These are phyloP conservation scores for Leccinum fibrillosum DNA, from an alignment of 768 basidiomycete genomes.

Conservation along the genomic window DNA sequence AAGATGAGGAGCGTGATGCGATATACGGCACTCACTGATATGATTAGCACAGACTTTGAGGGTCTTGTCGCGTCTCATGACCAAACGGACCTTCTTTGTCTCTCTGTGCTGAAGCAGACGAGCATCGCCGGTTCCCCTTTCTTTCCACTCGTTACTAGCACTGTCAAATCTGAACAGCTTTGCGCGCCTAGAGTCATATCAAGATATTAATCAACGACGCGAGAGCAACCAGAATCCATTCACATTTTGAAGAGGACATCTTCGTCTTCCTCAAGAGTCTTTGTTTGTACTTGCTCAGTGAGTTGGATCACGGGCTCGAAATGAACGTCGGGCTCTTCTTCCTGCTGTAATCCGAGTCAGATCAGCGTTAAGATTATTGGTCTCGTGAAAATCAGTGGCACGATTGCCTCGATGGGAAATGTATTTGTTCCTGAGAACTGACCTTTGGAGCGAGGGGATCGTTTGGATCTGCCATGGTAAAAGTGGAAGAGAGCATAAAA, in stretches of 20 bases:
- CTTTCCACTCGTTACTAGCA: slow-evolving; percentile 88
- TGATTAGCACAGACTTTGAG: slow-evolving; percentile 99
- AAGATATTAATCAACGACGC: slow-evolving; percentile 6
- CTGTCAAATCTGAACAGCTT: slow-evolving; percentile 96
- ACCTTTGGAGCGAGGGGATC: slow-evolving; percentile 75
- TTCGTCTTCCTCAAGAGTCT: slow-evolving; percentile 95
- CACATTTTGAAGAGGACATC: slow-evolving; percentile 94
- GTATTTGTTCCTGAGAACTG: slow-evolving; percentile 28
- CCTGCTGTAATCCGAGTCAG: slow-evolving; percentile 32
- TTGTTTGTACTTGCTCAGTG: slow-evolving; percentile 91
- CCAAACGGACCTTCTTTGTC: slow-evolving; percentile 88
- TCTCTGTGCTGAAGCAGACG: slow-evolving; percentile 88
- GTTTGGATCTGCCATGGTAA: slow-evolving; percentile 52
- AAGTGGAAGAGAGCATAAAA: slow-evolving; percentile 12
- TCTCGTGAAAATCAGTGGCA: slow-evolving; percentile 27
- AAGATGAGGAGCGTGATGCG: background rate
- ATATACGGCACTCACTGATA: slow-evolving; percentile 54
- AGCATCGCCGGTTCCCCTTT: slow-evolving; percentile 94
- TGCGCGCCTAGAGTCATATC: slow-evolving; percentile 67
- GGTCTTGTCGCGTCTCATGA: slow-evolving; percentile 99
- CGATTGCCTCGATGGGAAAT: slow-evolving; percentile 25
- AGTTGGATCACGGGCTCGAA: slow-evolving; percentile 97
- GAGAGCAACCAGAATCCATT: slow-evolving; percentile 29
- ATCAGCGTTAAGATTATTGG: slow-evolving; percentile 23
- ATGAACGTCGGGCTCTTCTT: slow-evolving; percentile 83